phyloP scores from a whole-genome alignment of 2,329 filamentous ascomycete species.

The Aspergillus udagawae region DNA sequence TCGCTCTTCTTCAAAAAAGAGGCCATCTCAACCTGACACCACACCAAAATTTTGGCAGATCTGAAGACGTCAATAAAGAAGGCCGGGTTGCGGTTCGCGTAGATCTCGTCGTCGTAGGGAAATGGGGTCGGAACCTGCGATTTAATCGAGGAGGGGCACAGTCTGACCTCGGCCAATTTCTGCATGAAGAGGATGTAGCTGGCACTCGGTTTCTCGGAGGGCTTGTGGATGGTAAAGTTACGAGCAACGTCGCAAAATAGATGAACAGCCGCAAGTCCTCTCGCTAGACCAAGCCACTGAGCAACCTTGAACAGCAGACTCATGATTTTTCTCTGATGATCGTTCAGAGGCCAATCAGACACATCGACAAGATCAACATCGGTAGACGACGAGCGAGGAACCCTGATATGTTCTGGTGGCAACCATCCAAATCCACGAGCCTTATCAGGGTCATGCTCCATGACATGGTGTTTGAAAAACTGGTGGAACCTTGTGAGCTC shows the following conservation, averaged over 20 bases:
- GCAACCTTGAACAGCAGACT: slow-evolving; percentile 21
- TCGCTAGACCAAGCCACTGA: slow-evolving; percentile 23
- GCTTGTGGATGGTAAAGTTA: slow-evolving; percentile 17
- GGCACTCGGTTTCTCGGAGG: background rate
- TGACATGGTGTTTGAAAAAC: slow-evolving; percentile 16
- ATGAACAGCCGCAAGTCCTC: slow-evolving; percentile 25
- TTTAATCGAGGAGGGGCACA: slow-evolving; percentile 6
- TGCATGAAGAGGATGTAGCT: slow-evolving; percentile 10
- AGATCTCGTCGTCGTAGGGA: slow-evolving; percentile 5
- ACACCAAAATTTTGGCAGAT: slow-evolving; percentile 7
- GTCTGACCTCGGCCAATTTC: slow-evolving; percentile 13
- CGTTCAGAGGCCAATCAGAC: slow-evolving; percentile 10
- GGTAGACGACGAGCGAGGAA: slow-evolving; percentile 10
- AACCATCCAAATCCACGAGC: slow-evolving; percentile 17
- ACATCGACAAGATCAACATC: slow-evolving; percentile 8
- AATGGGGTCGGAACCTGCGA: slow-evolving; percentile 7
- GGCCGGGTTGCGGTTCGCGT: slow-evolving; percentile 9
- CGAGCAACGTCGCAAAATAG: slow-evolving; percentile 25
- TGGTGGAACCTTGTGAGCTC: slow-evolving; percentile 17
- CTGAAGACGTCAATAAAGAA: slow-evolving; percentile 18
- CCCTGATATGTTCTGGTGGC: slow-evolving; percentile 8
- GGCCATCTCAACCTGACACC: slow-evolving; percentile 5
- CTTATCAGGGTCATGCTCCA: slow-evolving; percentile 8
- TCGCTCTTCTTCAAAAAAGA: slow-evolving; percentile 4
- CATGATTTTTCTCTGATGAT: slow-evolving; percentile 3